Percentiles rank a stretch among this genome's conserved stretches.
Evolutionary conservation across 768 basidiomycete species (phyloP).

Genomic region (Pleurotus citrinopileatus): DNA sequence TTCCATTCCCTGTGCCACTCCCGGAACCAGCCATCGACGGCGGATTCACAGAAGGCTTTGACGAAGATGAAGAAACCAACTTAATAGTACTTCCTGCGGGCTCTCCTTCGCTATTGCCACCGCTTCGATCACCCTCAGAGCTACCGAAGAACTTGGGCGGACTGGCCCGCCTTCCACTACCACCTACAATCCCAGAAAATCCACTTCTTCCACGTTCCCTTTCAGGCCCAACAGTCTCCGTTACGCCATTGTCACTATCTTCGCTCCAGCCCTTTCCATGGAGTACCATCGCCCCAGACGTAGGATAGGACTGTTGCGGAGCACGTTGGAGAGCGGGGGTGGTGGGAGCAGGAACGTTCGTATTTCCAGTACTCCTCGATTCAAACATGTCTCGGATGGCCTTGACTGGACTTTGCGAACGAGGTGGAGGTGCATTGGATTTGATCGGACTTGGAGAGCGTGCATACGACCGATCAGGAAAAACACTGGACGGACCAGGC

Average conservation of each 20-base stretch:
- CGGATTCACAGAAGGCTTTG: no score
- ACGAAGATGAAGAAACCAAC: slow-evolving; percentile 5
- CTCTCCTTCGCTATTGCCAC: neutral
- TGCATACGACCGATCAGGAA: neutral
- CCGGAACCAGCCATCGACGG: no score
- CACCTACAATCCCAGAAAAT: slow-evolving; percentile 4
- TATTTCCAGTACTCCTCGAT: neutral
- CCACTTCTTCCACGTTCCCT: slow-evolving; percentile 10
- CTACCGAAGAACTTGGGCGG: slow-evolving; percentile 20
- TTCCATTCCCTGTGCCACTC: neutral
- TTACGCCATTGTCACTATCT: slow-evolving; percentile 1
- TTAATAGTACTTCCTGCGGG: neutral
- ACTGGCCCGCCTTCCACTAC: slow-evolving; percentile 18
- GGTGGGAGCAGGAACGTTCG: no score
- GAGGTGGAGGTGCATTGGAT: neutral
- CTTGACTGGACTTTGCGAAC: slow-evolving; percentile 7
- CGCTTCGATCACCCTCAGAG: neutral
- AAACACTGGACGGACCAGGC: neutral
- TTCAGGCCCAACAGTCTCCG: neutral
- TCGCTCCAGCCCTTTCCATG: slow-evolving; percentile 8
- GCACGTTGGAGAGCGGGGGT: no score
- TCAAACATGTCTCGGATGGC: slow-evolving; percentile 8
- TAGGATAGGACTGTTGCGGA: neutral
- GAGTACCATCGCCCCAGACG: neutral
- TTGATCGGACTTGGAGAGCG: slow-evolving; percentile 6